Conservation (phyloP, 345 rosid species). For the Orychophragmus violaceus region DNA sequence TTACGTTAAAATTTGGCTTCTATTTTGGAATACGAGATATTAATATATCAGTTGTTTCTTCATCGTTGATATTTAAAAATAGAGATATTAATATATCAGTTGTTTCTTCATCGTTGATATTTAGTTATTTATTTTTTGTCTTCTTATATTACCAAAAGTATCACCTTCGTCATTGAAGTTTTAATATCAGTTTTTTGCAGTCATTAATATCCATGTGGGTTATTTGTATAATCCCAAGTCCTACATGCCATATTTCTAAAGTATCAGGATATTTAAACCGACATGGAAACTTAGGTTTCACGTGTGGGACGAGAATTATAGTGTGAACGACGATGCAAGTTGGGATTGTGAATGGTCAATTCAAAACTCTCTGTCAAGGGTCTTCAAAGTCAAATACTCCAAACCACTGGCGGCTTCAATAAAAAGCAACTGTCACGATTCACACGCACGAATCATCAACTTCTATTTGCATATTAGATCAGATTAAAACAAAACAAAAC, state of each 20-base stretch:
- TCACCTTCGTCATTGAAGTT: background rate
- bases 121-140: background rate
- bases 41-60: background rate
- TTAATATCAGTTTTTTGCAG: background rate
- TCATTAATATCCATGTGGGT: background rate
- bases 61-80: background rate
- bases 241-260: background rate
- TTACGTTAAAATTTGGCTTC: conserved; percentile 7
- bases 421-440: conserved; percentile 3
- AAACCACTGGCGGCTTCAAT: conserved; percentile 17
- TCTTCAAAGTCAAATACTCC: conserved; percentile 9
- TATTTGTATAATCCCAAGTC: background rate
- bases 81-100: background rate
- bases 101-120: background rate
- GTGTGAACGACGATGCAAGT: background rate
- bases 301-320: background rate
- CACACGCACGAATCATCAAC: background rate
- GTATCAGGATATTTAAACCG: conserved; percentile 1
- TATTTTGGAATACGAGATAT: background rate
- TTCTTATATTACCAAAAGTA: background rate
- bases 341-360: background rate
- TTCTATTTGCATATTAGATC: background rate
- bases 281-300: background rate
- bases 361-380: background rate
- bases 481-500: background rate